Evolutionary conservation across 768 basidiomycete genomes (phyloP).

Genomic region (Crepidotus variabilis): DNA sequence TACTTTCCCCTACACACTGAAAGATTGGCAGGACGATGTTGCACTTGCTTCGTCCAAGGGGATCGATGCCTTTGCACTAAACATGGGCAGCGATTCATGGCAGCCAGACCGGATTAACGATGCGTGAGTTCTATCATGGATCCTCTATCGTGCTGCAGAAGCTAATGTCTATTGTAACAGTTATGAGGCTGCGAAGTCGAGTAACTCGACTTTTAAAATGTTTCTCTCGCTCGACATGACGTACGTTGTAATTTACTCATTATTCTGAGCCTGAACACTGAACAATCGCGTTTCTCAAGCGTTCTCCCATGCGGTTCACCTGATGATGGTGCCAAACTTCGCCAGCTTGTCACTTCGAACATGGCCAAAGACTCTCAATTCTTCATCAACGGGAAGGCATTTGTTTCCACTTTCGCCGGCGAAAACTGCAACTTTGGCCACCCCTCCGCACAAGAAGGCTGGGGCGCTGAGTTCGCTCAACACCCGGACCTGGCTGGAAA

Average conservation of each 20-base stretch:
- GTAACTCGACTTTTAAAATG: conserved; percentile 59
- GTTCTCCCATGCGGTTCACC: conserved; percentile 50
- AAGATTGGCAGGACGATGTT: conserved; percentile 51
- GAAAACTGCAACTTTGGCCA: conserved; percentile 68
- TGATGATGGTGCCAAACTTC: conserved; percentile 45
- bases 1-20: conserved; percentile 53
- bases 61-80: conserved; percentile 70
- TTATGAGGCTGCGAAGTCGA: conserved; percentile 51
- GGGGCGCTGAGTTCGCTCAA: conserved; percentile 51
- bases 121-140: conserved; percentile 41
- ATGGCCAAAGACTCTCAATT: conserved; percentile 58
- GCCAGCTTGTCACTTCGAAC: conserved; percentile 51
- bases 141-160: background rate
- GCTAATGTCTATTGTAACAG: conserved; percentile 22
- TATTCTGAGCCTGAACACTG: background rate
- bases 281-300: conserved; percentile 24
- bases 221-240: conserved; percentile 81
- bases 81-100: conserved; percentile 64
- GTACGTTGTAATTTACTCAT: conserved; percentile 31
- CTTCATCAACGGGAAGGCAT: conserved; percentile 36
- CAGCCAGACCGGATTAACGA: conserved; percentile 56
- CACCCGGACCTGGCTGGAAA: conserved; percentile 41
- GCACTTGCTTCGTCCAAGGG: conserved; percentile 50
- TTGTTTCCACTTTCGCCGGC: conserved; percentile 73
- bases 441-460: conserved; percentile 44